Conservation (phyloP, 176 grass and related monocot genomes). For the Secale cereale region DNA sequence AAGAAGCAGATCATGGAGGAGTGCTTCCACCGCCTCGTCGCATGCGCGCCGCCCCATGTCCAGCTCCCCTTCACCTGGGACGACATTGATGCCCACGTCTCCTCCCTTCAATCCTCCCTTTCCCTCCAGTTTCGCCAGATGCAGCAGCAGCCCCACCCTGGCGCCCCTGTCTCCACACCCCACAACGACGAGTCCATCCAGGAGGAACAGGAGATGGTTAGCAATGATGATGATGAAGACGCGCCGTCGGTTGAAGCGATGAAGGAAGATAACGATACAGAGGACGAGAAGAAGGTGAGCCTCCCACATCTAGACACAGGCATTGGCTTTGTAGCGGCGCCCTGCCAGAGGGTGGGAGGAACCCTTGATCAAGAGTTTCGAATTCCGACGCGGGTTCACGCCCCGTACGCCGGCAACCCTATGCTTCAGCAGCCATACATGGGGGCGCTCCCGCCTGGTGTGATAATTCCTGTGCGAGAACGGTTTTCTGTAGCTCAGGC, state of each 20-base stretch:
- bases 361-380: neutral
- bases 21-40: conserved; percentile 29
- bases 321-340: no score
- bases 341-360: neutral
- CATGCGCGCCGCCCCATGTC: neutral
- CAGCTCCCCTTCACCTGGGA: conserved; percentile 31
- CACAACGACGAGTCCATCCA: neutral
- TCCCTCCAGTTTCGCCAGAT: neutral
- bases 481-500: no score
- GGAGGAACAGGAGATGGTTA: neutral
- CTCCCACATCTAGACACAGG: neutral
- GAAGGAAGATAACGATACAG: neutral
- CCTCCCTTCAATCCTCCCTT: conserved; percentile 24
- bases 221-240: neutral
- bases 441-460: no score
- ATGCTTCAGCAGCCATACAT: neutral
- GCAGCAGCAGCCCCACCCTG: neutral
- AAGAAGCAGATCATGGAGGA: conserved; percentile 38
- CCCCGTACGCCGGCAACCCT: neutral
- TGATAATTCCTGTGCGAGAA: no score
- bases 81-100: conserved; percentile 44
- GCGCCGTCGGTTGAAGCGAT: neutral
- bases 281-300: no score
- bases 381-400: neutral
- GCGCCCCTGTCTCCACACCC: neutral